Conservation (phyloP, 345 rosid genomes). For the Rhodamnia argentea region DNA sequence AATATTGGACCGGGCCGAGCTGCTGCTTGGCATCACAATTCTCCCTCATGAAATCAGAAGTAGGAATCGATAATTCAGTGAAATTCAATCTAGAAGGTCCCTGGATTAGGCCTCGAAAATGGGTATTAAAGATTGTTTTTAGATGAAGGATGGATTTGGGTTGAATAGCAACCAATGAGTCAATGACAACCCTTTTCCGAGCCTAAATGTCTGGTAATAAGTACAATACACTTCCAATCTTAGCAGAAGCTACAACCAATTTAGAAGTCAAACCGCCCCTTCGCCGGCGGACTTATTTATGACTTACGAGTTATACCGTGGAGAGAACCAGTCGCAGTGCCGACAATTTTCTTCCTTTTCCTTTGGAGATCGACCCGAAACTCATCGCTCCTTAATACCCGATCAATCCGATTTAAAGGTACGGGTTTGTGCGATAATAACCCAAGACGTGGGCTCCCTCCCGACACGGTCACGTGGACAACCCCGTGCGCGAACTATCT, state of each 20-base stretch:
- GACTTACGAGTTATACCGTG: background rate
- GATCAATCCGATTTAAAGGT: background rate
- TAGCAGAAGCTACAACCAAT: background rate
- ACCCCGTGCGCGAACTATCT: background rate
- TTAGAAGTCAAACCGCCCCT: background rate
- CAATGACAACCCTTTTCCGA: background rate
- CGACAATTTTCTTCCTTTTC: background rate
- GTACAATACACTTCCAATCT: background rate
- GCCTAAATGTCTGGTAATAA: background rate
- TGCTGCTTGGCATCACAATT: background rate
- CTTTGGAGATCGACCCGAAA: background rate
- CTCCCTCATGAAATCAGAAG: background rate
- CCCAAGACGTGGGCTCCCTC: background rate
- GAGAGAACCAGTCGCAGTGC: fast-evolving
- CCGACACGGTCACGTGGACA: background rate
- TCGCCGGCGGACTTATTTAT: background rate
- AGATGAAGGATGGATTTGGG: background rate
- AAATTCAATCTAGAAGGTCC: background rate
- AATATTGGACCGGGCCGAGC: background rate
- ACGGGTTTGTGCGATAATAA: background rate
- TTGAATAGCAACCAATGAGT: no score
- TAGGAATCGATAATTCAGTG: background rate
- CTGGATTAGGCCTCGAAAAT: background rate
- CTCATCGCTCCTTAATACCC: background rate
- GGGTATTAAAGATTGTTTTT: background rate